Base-by-base conservation (phyloP, 2,329 filamentous ascomycete species). In the Monosporascus sp. region DNA sequence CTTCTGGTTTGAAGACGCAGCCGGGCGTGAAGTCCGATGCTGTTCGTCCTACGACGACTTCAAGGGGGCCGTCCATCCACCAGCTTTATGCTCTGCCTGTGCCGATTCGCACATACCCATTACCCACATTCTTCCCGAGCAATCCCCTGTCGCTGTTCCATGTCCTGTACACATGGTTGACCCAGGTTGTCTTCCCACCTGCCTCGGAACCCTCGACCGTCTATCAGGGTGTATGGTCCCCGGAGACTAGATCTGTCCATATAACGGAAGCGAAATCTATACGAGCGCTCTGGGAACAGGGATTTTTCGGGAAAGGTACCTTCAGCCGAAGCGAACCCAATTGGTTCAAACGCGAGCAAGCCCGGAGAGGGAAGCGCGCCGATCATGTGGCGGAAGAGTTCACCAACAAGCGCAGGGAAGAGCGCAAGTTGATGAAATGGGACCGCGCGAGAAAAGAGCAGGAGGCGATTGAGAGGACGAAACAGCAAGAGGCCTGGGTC, bases 221-320 rank as follows among this genome's bases (percentile, higher is more conserved):
- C 43, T 87, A 94, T 66, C 75, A 81, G 48, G 93, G 87, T 49
- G 81, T 87, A 59, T 97, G 93, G 78, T 93, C 90, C n/a, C 72
- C 82, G 2, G 82, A 87, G 52, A 95, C 90, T 3, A 83, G 86
- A 31, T 94, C 91, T 0, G 81, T 99, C 17, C 90, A 96, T 66
- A 79, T 99, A 52, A 90, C 84, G 18, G 87, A 97, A 68, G 76
- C 84, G 25, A 77, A 79, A 52, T 86, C 90, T 3, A 86, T 95
- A 57, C 80, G 88, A 51, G 90, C 87, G 1, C 72, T 99, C 24
- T 99, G 95, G 94, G 89, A 96, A 70, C 90, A 95, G 74, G 94
- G 94, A 5, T 99, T 99, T 72, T 99, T 93, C 70, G 95, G 95
- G 47, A 97, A 97, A 70, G 94, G 94, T 45, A 93, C 78, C 62